Evolutionary conservation across 139 green algal species (phyloP), one percentile per base, ranked within the genome.

Genomic region (Chlamydomonas incerta): DNA sequence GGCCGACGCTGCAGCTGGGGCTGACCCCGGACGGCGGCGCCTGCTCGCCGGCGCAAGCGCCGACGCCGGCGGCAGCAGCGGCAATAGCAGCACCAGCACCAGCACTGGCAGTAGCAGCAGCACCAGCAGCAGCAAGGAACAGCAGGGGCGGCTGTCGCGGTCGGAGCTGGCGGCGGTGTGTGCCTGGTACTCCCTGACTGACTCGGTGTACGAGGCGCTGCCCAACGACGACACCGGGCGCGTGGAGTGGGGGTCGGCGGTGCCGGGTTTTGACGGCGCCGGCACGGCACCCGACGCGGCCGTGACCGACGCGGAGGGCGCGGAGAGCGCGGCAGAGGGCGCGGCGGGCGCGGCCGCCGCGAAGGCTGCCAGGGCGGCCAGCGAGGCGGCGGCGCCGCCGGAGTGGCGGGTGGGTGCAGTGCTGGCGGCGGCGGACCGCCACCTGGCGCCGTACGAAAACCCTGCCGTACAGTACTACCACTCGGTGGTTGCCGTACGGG

Each of bases 381-480:
- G 8, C 6, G 41, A 50, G 8, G 41, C 41, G 41, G 41, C 34
- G 58, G 14, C 74, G 58, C 11, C 34, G 58, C 0, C 34, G 14
- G 71, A 58, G 35, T 69, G 74, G 55, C 34, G 24, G 31, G 74
- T 82, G 57, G 58, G 74, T 8, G 18, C 71, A 13, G 15, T 83
- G 41, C 41, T 73, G 41, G 57, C 31, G 11, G 20, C 60, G 35
- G 76, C 62, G 23, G 41, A 72, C 6, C 6, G 2, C 24, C 46
- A 83, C 28, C 37, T 73, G 37, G 76, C 37, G 41, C 13, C 3
- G 35, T 72, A 63, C 62, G 76, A 72, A 5, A 41, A 83, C 46
- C 26, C 76, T 8, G 69, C 62, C n/a, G 35, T 83, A 28, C 28
- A 41, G 58, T 83, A 83, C 76, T 83, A 73, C 55, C 76, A 83